A percentile compares a stretch with the other conserved stretches of the same genome.
Evolutionary conservation across 768 basidiomycete species (phyloP).

Genomic region (Xerocomellus amylosporus): DNA sequence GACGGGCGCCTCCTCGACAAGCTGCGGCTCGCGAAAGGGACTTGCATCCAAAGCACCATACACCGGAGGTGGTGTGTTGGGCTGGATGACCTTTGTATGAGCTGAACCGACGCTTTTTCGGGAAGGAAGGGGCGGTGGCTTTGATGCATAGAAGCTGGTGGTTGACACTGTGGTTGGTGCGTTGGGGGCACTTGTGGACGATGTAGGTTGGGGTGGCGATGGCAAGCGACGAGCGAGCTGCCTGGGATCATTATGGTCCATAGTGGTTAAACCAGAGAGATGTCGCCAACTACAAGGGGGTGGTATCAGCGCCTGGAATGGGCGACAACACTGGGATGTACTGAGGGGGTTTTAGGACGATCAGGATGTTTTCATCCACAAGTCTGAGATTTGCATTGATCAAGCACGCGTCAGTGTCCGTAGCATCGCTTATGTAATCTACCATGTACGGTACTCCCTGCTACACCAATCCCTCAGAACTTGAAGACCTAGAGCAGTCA

Average conservation of each 20-base stretch:
- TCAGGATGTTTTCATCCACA: conserved; percentile 20
- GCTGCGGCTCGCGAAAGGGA: conserved; percentile 54
- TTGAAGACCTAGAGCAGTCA: conserved; percentile 37
- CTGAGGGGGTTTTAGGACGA: not conserved
- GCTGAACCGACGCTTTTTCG: conserved; percentile 36
- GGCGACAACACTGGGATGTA: not conserved
- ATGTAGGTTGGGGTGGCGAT: conserved; percentile 45
- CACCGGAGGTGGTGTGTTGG: conserved; percentile 27
- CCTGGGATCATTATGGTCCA: conserved; percentile 49
- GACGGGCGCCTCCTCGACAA: conserved; percentile 44
- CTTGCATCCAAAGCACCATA: conserved; percentile 24
- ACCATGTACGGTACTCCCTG: conserved; percentile 2
- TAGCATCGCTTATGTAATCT: conserved; percentile 30
- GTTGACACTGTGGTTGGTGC: conserved; percentile 25
- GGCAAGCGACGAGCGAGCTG: conserved; percentile 33
- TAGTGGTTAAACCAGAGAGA: conserved; percentile 19
- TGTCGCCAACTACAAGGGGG: not conserved
- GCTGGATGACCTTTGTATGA: conserved; percentile 34
- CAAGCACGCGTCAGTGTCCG: conserved; percentile 27
- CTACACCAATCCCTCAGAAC: conserved; percentile 26
- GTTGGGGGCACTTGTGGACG: conserved; percentile 32
- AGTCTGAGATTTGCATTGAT: conserved; percentile 11
- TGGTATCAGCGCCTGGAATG: conserved; percentile 9
- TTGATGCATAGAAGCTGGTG: conserved; percentile 29
- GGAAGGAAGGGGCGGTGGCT: conserved; percentile 37